Base-by-base conservation (phyloP, 306 rosid genomes). In the Ormosia emarginata region DNA sequence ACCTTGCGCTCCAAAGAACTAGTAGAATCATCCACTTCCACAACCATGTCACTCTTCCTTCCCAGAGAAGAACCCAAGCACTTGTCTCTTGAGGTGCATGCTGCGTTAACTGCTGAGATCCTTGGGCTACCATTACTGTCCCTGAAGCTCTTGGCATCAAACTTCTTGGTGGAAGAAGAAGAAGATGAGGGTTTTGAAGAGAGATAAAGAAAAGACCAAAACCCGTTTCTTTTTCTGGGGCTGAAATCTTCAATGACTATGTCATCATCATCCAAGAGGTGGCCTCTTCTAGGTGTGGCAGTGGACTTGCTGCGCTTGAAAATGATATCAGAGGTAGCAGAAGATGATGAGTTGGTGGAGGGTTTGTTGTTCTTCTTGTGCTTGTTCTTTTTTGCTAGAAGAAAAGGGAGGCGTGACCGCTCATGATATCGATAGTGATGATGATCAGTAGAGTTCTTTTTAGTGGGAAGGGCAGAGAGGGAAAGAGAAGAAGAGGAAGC, bases 231-330 rank as follows among this genome's bases (percentile, higher is more conserved):
- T 74, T 86, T 95, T 15, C 92, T 85, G 0, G 90, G 91, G 61
- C 89, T 91, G 7, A 83, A 86, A 40, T 82, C 81, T 1, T 43
- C 73, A n/a, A 56, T 79, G 11, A 1, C 58, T 10, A 67, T 43
- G 4, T 53, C 84, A 2, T 59, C 55, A 0, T 80, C 71, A 13
- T 61, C 67, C 0, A 75, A 76, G 41, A 75, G 82, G 33, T 41
- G 80, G 0, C 62, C 82, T 39, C 87, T 79, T 30, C 89, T 81
- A 0, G 92, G 94, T 7, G 93, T 84, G 0, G 92, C 72, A 12
- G 95, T 90, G 39, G 98, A 95, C 73, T 91, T 95, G 86, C 98
- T 95, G 15, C 99, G 88, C 82, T 86, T 91, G 55, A 90, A 88
- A 40, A 88, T 86, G 70, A 90, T 79, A 44, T 85, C 86, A 15